Evolutionary conservation across 768 basidiomycete species (phyloP), one percentile per base, ranked within the genome.

Genomic region (Paxillus rubicundulus): DNA sequence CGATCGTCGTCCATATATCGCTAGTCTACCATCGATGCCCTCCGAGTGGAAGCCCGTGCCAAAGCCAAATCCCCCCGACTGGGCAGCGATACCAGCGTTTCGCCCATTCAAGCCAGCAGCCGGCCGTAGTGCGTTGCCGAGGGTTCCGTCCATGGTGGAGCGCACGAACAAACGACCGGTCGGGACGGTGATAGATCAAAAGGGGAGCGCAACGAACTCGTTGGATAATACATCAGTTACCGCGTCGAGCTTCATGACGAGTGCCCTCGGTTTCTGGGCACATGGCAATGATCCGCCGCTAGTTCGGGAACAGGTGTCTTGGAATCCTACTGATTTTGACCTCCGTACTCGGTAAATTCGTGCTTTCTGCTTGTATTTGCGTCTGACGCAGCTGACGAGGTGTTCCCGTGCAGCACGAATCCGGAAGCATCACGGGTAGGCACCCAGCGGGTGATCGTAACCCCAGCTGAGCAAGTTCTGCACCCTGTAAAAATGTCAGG

Each of bases 141-240:
- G 32, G 20, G 42, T 28, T 33, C 44, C 60, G 16, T 49, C 62
- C 33, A 16, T 52, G 13, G 24, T 43, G 2, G 51, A 52, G 2
- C 32, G 24, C 27, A 40, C 32, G 13, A 55, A 30, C 13, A 47
- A 33, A 42, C 45, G 47, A 28, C 53, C 55, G 2, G 49, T 44
- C 13, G 33, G 36, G 14, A 38, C 48, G 18, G 44, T 45, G 24
- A 47, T 64, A 13, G 52, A 40, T 39, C 54, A 41, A 30, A 64
- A 64, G 18, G 63, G 60, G 16, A 47, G 34, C 13, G 40, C 63
- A 12, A 62, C 62, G 13, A 46, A 44, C 27, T 64, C 55, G 36
- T 24, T 57, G 47, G 53, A 57, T 39, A 45, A 28, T 33, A 40
- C 50, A 3, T 45, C 45, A 13, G 54, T 47, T 14, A 52, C 38